Evolutionary conservation across 305 asterid genomes (phyloP), one percentile per base, ranked within the genome.

Genomic region (Fraxinus xanthoxyloides): DNA sequence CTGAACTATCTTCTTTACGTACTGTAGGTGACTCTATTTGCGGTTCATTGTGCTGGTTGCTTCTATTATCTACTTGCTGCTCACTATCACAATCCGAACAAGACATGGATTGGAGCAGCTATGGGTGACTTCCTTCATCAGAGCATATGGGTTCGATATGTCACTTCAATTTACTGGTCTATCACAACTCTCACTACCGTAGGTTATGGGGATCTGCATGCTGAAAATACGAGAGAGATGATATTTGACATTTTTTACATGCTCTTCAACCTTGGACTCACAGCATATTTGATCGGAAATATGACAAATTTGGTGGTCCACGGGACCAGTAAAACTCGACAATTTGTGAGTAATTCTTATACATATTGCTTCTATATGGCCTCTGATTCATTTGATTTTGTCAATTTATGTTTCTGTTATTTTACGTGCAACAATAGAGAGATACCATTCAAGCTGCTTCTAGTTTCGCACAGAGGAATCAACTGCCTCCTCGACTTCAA

Each of bases 301-400:
- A 94, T 94, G 98, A 94, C 98, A 67, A 93, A 93, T 84, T 89
- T 94, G 88, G 97, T 94, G 19, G 98, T 94, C 70, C 95, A 94
- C 74, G 93, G 93, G 70, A 93, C 97, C 78, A 91, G 97, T 65
- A 90, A 90, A 81, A 94, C 98, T 38, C 86, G 98, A 38, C 89
- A 89, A 83, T 94, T 94, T 82, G 98, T 94, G 82, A 93, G 97
- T 87, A 75, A 61, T 36, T 48, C n/a, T 75, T 81, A 72, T n/a
- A 65, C 43, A 74, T 82, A 40, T 7, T 84, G 74, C 75, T 78
- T 80, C 51, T 75, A 34, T 30, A 51, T 77, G 51, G 46, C 38
- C 46, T 67, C 43, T 28, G 59, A 28, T 74, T 77, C 34, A 32
- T 59, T 7, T 80, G 67, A 32, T 78, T 59, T 75, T 69, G 72